These are phyloP conservation scores for Pythium pectinolyticum DNA, from an alignment of 352 stramenopile genomes.

Conservation along the genomic window DNA sequence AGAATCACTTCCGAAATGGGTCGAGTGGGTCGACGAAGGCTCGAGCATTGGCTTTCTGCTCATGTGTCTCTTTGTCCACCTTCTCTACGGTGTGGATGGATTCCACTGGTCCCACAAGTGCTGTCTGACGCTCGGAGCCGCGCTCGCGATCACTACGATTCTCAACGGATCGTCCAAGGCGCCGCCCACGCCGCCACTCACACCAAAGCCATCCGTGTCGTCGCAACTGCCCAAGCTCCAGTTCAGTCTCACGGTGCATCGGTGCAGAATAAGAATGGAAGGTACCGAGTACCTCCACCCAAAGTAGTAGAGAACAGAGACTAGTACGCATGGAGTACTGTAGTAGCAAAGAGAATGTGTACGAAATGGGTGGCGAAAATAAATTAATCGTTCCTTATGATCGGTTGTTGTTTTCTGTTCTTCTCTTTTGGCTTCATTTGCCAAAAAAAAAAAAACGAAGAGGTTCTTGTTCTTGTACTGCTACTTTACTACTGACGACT, in stretches of 20 bases:
- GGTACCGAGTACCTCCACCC: conserved; percentile 70
- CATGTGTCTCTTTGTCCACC: conserved; percentile 83
- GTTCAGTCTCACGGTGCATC: conserved; percentile 79
- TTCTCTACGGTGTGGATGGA: conserved; percentile 79
- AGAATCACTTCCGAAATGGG: conserved; percentile 60
- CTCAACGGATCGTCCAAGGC: conserved; percentile 60
- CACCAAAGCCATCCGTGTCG: conserved; percentile 46
- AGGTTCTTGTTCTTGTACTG: conserved; percentile 14
- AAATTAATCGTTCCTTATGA: conserved; percentile 37
- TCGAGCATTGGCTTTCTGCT: conserved; percentile 78
- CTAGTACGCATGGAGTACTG: not conserved
- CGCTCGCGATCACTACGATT: conserved; percentile 80
- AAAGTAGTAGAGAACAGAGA: conserved; percentile 9
- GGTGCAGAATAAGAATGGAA: conserved; percentile 80
- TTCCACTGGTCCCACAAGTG: conserved; percentile 88
- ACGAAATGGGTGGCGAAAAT: conserved; percentile 30
- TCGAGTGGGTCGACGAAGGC: conserved; percentile 76
- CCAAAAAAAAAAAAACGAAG: conserved; percentile 15
- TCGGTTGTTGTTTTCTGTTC: too few relatives aligned
- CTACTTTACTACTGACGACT: conserved; percentile 6
- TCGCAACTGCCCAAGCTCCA: conserved; percentile 73
- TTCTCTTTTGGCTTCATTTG: conserved; percentile 16
- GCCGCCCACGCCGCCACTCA: conserved; percentile 33
- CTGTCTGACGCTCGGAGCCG: conserved; percentile 76
- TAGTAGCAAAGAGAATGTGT: not conserved